These are phyloP conservation scores for Mycosarcoma mackinlayi DNA, from an alignment of 1,284 basidiomycete genomes.

Conservation along the genomic window DNA sequence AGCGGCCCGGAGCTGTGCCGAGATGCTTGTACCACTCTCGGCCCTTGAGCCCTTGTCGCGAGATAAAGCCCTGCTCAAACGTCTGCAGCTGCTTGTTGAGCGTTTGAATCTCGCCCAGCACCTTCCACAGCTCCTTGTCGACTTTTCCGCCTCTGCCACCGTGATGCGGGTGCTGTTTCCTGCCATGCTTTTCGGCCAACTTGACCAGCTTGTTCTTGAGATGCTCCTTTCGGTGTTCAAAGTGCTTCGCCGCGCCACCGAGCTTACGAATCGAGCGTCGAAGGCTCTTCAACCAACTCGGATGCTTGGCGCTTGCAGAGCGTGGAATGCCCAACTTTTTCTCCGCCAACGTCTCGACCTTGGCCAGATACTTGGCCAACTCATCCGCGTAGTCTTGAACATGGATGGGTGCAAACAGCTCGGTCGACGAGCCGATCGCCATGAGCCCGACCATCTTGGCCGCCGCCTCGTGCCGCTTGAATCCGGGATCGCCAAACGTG, in stretches of 20 bases:
- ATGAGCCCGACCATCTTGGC: slow-evolving; percentile 72
- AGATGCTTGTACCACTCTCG: slow-evolving; percentile 85
- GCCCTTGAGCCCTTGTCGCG: slow-evolving; percentile 75
- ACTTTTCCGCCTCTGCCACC: slow-evolving; percentile 3
- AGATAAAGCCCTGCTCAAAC: slow-evolving; percentile 88
- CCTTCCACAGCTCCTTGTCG: slow-evolving; percentile 67
- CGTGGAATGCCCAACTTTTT: slow-evolving; percentile 22
- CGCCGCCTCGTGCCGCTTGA: slow-evolving; percentile 78
- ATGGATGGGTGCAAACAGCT: slow-evolving; percentile 77
- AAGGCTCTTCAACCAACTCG: slow-evolving; percentile 27
- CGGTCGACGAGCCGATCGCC: slow-evolving; percentile 75
- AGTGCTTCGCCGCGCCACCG: slow-evolving; percentile 12
- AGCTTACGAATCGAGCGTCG: slow-evolving; percentile 28
- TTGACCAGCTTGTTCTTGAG: slow-evolving; percentile 25
- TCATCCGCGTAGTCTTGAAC: slow-evolving; percentile 72
- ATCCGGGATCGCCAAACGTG: slow-evolving; percentile 79
- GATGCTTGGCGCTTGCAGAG: slow-evolving; percentile 4
- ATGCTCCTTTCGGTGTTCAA: slow-evolving; percentile 28
- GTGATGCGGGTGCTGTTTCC: background rate
- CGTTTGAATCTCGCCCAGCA: slow-evolving; percentile 75
- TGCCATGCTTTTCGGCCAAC: slow-evolving; percentile 15
- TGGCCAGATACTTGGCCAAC: slow-evolving; percentile 47
- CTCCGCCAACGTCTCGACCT: slow-evolving; percentile 34
- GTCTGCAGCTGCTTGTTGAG: slow-evolving; percentile 79
- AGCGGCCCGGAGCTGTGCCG: slow-evolving; percentile 88